Base-by-base conservation (phyloP, 2,329 filamentous ascomycete species). In the Zymoseptoria brevis region DNA sequence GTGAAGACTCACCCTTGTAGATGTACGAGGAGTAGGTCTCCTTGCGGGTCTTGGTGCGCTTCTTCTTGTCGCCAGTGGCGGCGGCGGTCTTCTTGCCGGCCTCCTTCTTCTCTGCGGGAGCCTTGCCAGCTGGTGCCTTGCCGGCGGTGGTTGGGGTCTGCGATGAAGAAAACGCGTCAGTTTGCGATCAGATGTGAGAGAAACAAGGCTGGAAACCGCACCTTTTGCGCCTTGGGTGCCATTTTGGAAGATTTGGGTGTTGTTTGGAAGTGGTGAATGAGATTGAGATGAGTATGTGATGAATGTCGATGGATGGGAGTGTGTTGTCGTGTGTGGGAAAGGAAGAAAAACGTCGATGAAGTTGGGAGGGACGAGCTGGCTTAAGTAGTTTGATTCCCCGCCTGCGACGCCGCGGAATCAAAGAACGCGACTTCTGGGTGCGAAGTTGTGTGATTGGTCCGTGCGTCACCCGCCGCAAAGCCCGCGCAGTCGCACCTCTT, bases 21-120 rank as follows among this genome's bases (percentile, higher is more conserved):
- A 99, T 99, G 86, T 99, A 99, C 58, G 90, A 95, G 71, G 89
- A 95, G 84, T 99, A 99, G n/a, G 94, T 99, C 85, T 99, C 94
- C 89, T 97, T 97, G 81, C 94, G 88, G 69, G 92, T 90, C 92
- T 99, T 99, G 83, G 91, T 96, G 76, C 94, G 90, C 92, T 97
- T 99, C 90, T 99, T 99, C 91, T 97, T 97, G 73, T 97, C 94
- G 67, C 94, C 94, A 59, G 90, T 86, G 64, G 92, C 86, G 62
- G 93, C 90, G 69, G 84, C 80, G 54, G 94, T 97, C 89, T 97
- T 99, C 90, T 99, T 99, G 83, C 93, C 94, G 67, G 93, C 94
- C 81, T 97, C 93, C 88, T 97, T 96, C 89, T 96, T 96, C 87
- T 96, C 92, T 75, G 88, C 89, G 62, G 93, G 91, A 53, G 86